Conservation (phyloP, 2,329 filamentous ascomycete genomes). For the Fusarium virguliforme region DNA sequence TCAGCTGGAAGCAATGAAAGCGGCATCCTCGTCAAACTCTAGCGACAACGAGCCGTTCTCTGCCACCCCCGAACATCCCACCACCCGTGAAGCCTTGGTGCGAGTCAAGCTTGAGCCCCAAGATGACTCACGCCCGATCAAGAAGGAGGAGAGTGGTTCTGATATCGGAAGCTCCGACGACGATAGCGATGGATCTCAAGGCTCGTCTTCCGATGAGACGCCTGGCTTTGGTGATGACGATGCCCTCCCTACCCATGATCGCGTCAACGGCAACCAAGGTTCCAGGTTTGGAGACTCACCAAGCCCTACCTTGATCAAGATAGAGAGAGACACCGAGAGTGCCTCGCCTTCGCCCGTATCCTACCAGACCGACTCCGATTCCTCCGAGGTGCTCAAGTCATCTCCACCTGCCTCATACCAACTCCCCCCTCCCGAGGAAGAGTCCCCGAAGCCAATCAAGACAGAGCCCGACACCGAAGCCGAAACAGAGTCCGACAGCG, state of each 20-base stretch:
- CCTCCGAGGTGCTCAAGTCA: slow-evolving; percentile 9
- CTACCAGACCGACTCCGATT: slow-evolving; percentile 2
- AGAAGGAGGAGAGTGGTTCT: slow-evolving; percentile 22
- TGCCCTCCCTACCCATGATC: neutral
- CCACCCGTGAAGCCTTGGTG: neutral
- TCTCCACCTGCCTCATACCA: slow-evolving; percentile 29
- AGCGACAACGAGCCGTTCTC: slow-evolving; percentile 18
- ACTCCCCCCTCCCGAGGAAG: neutral
- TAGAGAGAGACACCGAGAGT: neutral
- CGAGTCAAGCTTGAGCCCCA: slow-evolving; percentile 26
- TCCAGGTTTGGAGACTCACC: no score
- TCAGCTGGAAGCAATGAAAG: neutral
- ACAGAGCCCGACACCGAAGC: neutral
- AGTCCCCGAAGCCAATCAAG: neutral
- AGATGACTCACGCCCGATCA: slow-evolving; percentile 5
- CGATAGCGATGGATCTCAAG: neutral
- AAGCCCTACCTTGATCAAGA: neutral
- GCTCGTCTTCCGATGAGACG: slow-evolving; percentile 1
- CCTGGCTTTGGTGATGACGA: slow-evolving; percentile 9
- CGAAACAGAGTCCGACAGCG: neutral
- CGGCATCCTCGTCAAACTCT: neutral
- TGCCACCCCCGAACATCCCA: slow-evolving; percentile 17
- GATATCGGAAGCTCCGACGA: slow-evolving; percentile 1
- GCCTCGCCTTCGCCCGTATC: slow-evolving; percentile 15
- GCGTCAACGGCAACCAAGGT: neutral